These are phyloP conservation scores for Penicillium simplicissimum DNA, from an alignment of 495 filamentous ascomycete species.

Conservation along the genomic window DNA sequence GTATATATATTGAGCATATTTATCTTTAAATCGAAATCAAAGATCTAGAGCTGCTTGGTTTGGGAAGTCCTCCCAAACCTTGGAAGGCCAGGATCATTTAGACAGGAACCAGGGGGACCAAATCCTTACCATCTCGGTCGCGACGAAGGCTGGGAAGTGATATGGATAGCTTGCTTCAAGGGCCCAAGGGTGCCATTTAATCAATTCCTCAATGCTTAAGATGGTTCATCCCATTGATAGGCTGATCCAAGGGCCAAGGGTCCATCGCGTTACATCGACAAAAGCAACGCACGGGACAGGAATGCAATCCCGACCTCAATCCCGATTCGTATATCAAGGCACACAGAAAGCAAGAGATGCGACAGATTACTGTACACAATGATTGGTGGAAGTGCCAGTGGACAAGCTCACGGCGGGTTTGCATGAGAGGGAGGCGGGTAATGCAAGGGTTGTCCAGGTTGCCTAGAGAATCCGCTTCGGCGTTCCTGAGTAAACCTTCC, in stretches of 20 bases:
- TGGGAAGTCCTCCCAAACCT: no score
- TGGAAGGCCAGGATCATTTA: no score
- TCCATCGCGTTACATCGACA: neutral
- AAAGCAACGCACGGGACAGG: neutral
- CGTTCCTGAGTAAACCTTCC: slow-evolving; percentile 14
- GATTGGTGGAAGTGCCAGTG: neutral
- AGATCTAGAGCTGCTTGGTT: no score
- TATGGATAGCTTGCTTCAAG: no score
- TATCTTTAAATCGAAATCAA: no score
- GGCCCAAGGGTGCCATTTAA: neutral
- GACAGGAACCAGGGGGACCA: no score
- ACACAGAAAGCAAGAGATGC: neutral
- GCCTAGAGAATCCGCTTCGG: slow-evolving; percentile 16
- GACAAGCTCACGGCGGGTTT: neutral
- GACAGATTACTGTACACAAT: neutral
- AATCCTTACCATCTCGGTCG: neutral
- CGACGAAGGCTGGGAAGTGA: neutral
- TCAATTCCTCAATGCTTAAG: neutral
- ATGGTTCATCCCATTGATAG: neutral
- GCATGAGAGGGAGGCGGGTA: neutral
- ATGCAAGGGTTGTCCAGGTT: slow-evolving; percentile 29
- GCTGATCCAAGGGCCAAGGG: neutral
- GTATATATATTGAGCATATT: no score
- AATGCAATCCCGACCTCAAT: neutral
- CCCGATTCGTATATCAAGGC: neutral